Conservation (phyloP, 78 protist genomes). For the Dictyostelium brefeldianum region DNA sequence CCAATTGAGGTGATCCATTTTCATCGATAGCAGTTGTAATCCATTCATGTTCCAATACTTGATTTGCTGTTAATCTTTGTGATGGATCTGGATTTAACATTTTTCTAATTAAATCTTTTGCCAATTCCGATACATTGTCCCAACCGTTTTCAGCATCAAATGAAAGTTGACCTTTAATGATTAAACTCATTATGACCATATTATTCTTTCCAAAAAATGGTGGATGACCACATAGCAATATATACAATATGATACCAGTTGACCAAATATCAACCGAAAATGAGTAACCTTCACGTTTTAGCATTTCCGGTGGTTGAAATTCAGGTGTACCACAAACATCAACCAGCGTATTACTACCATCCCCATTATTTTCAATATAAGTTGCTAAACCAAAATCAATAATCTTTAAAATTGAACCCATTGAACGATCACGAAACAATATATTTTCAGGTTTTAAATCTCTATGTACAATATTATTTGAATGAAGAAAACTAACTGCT, state of each 20-base stretch:
- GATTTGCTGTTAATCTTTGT: slow-evolving; percentile 23
- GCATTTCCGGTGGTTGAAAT: slow-evolving; percentile 86
- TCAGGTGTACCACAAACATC: slow-evolving; percentile 93
- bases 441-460: slow-evolving; percentile 87
- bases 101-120: slow-evolving; percentile 72
- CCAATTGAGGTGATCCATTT: slow-evolving; percentile 46
- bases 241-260: slow-evolving; percentile 74
- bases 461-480: slow-evolving; percentile 88
- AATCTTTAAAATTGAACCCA: slow-evolving; percentile 50
- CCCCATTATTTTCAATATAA: slow-evolving; percentile 13
- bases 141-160: slow-evolving; percentile 23
- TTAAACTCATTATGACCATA: slow-evolving; percentile 50
- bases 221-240: slow-evolving; percentile 80
- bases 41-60: slow-evolving; percentile 77
- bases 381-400: slow-evolving; percentile 80
- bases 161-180: slow-evolving; percentile 35
- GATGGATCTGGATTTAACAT: slow-evolving; percentile 50
- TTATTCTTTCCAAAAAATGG: slow-evolving; percentile 82
- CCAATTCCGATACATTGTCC: slow-evolving; percentile 40
- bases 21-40: not conserved
- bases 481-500: slow-evolving; percentile 88
- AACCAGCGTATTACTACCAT: not conserved
- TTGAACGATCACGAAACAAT: slow-evolving; percentile 56
- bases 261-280: slow-evolving; percentile 85
- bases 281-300: slow-evolving; percentile 72